Evolutionary conservation across 2,329 filamentous ascomycete species (phyloP).

Genomic region (Cercospora zeae-maydis): DNA sequence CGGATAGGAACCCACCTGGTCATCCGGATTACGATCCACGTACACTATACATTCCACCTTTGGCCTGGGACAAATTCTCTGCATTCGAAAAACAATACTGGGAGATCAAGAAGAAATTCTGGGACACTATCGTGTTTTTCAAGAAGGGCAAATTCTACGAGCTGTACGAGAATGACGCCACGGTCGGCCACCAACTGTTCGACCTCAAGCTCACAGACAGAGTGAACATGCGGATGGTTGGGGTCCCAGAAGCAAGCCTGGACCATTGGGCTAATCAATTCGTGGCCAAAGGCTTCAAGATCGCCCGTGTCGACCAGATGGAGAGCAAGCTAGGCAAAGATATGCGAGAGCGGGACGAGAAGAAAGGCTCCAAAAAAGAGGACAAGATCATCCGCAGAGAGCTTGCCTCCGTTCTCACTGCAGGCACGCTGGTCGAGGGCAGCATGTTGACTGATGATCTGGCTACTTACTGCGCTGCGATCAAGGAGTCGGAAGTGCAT

Average conservation of each 20-base stretch:
- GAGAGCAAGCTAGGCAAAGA: constrained; percentile 95
- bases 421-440: constrained; percentile 88
- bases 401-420: constrained; percentile 83
- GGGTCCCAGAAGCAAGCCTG: constrained; percentile 91
- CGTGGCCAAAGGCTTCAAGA: constrained; percentile 96
- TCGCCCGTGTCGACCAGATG: constrained; percentile 92
- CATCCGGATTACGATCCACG: constrained; percentile 89
- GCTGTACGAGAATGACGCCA: constrained; percentile 95
- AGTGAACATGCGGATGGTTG: constrained; percentile 99
- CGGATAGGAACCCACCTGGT: constrained; percentile 71
- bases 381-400: constrained; percentile 94
- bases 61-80: constrained; percentile 77
- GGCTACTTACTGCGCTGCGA: constrained; percentile 91
- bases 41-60: constrained; percentile 82
- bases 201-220: constrained; percentile 96
- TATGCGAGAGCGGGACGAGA: constrained; percentile 83
- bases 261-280: constrained; percentile 98
- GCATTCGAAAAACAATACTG: constrained; percentile 98
- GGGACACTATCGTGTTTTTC: constrained; percentile 98
- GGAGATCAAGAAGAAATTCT: constrained; percentile 98
- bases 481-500: constrained; percentile 69
- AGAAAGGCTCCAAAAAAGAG: constrained; percentile 60
- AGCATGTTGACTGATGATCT: constrained; percentile 98
- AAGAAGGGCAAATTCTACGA: constrained; percentile 99
- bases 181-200: constrained; percentile 91